These are phyloP conservation scores for Rhizopus microsporus DNA, from an alignment of 371 early-diverging fungal species.

Conservation along the genomic window DNA sequence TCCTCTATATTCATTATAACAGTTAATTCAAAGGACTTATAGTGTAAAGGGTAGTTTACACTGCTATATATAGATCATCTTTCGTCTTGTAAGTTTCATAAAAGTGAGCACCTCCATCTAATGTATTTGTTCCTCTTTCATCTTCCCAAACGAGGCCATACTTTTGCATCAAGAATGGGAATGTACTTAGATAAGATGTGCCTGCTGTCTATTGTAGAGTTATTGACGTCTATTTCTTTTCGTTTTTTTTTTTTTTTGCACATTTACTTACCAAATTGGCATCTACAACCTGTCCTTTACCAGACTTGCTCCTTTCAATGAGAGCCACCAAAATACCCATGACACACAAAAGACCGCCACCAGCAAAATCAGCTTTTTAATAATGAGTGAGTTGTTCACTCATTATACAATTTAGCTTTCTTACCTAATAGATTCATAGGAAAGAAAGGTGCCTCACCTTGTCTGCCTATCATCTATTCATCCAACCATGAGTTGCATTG, in stretches of 20 bases:
- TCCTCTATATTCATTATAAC: slow-evolving; percentile 43
- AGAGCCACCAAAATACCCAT: slow-evolving; percentile 72
- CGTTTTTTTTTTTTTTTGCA: slow-evolving; percentile 1
- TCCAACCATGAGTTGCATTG: not conserved
- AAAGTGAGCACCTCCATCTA: slow-evolving; percentile 76
- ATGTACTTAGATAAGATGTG: slow-evolving; percentile 54
- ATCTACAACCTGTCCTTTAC: slow-evolving; percentile 76
- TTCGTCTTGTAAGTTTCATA: slow-evolving; percentile 73
- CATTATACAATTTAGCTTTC: not conserved
- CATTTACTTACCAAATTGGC: slow-evolving; percentile 61
- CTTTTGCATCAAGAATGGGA: slow-evolving; percentile 63
- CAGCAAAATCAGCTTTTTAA: slow-evolving; percentile 70
- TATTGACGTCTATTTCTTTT: not conserved
- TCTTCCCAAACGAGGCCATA: slow-evolving; percentile 55
- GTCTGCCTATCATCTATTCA: slow-evolving; percentile 59
- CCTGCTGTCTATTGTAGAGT: slow-evolving; percentile 45
- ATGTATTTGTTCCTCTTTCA: slow-evolving; percentile 61
- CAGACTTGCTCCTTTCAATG: slow-evolving; percentile 59
- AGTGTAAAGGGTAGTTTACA: slow-evolving; percentile 39
- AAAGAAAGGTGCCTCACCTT: slow-evolving; percentile 60
- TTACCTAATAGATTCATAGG: slow-evolving; percentile 68
- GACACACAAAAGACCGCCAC: slow-evolving; percentile 72
- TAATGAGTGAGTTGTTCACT: not conserved
- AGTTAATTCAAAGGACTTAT: not conserved
- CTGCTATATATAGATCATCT: slow-evolving; percentile 69